Evolutionary conservation across 2,329 filamentous ascomycete genomes (phyloP), one percentile per base, ranked within the genome.

Genomic region (Sporothrix humicola): DNA sequence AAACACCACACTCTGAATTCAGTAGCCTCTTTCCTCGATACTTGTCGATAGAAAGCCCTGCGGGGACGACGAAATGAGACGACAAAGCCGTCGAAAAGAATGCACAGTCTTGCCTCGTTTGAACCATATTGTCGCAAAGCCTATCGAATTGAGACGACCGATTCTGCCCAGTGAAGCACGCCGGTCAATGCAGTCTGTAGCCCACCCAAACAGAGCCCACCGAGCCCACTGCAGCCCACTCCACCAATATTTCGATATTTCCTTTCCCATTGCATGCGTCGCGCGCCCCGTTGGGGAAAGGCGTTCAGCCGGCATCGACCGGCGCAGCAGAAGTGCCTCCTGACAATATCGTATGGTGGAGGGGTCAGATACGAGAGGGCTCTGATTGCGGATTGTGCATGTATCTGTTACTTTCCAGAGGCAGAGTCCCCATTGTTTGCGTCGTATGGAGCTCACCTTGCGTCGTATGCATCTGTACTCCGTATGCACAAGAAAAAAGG

Each of bases 221-320:
- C 2, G 31, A 37, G 31, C 31, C 31, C 31, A 37, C 31, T 3
- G 31, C 31, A 37, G 52, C 17, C 23, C 58, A 68, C 59, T 54
- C 58, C 71, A 31, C 71, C 71, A 68, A 65, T 72, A 70, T 20
- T 37, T 37, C 31, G 31, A 37, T 37, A 37, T 37, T 37, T 37
- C 31, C 31, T 37, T 37, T 37, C 31, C 31, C 31, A 37, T 37
- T 48, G 37, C 69, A 17, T 54, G 13, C 17, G 48, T 17, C 48
- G 52, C 52, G 9, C 46, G 44, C 58, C 56, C 31, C 52, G 48
- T 59, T 69, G 37, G n/a, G 61, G 69, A 48, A 71, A 61, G 58
- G 56, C 56, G 56, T 54, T 65, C 58, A 72, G 70, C 56, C 56
- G n/a, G 69, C 56, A 52, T 42, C 69, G 44, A 58, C 46, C 56